These are phyloP conservation scores for Madurella fahalii DNA, from an alignment of 2,329 filamentous ascomycete species.

Conservation along the genomic window DNA sequence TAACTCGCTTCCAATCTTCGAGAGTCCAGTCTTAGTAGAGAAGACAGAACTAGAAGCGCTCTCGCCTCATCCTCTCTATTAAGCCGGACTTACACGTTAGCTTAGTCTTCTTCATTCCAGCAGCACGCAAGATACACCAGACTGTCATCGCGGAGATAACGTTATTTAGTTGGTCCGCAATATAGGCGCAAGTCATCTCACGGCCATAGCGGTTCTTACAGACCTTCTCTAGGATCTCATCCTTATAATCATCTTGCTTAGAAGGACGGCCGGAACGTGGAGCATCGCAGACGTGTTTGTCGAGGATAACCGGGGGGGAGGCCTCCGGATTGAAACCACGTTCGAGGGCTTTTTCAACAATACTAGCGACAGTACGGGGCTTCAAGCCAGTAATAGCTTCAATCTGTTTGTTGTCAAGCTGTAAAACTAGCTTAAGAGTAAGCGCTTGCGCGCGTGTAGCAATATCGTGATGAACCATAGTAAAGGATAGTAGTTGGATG, in stretches of 20 bases:
- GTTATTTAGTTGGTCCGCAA: not conserved
- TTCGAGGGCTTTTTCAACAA: not conserved
- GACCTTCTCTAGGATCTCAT: not conserved
- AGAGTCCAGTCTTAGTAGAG: slow-evolving; percentile 2
- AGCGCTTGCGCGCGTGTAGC: not conserved
- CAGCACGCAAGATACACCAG: not conserved
- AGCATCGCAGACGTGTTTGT: not conserved
- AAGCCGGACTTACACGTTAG: not conserved
- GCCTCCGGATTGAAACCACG: not conserved
- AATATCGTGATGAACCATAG: slow-evolving; percentile 4
- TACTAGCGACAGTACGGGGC: not conserved
- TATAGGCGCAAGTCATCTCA: slow-evolving; percentile 5
- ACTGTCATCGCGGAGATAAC: not conserved
- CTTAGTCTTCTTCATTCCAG: slow-evolving; percentile 6
- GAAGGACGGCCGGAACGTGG: not conserved
- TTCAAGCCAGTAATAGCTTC: not conserved
- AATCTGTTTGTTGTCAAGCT: not conserved
- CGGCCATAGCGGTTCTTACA: not conserved
- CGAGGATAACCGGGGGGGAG: not conserved
- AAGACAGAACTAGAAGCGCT: slow-evolving; percentile 1
- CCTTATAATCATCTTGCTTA: not conserved
- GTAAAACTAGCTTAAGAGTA: not conserved
- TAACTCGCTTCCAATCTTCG: slow-evolving; percentile 7
- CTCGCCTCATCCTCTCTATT: slow-evolving; percentile 1
- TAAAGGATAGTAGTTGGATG: not conserved